Conservation (phyloP, 768 basidiomycete species). For the Leccinum boreale region DNA sequence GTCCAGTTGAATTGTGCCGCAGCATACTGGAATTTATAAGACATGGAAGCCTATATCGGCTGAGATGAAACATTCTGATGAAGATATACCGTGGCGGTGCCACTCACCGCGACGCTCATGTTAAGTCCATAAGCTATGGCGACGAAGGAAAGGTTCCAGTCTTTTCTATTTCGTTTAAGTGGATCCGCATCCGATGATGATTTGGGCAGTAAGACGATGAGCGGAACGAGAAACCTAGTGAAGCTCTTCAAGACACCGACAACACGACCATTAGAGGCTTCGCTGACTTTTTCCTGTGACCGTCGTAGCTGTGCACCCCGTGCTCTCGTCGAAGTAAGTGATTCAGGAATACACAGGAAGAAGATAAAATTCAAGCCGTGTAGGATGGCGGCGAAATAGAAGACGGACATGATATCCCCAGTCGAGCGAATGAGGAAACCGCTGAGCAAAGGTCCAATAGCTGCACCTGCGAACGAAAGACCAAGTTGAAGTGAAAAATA, state of each 20-base stretch:
- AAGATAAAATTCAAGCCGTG: constrained; percentile 50
- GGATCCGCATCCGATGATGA: constrained; percentile 32
- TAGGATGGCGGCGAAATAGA: constrained; percentile 58
- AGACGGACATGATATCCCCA: constrained; percentile 56
- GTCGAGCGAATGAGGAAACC: constrained; percentile 59
- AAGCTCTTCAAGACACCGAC: constrained; percentile 35
- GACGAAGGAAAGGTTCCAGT: constrained; percentile 66
- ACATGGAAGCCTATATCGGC: constrained; percentile 47
- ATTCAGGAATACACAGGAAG: constrained; percentile 71
- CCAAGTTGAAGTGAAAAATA: constrained; percentile 66
- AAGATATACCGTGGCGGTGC: neutral
- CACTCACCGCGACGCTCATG: constrained; percentile 45
- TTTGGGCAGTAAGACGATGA: constrained; percentile 59
- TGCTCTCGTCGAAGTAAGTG: constrained; percentile 53
- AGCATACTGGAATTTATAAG: constrained; percentile 65
- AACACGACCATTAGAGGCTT: neutral
- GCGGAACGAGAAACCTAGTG: constrained; percentile 67
- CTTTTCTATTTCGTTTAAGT: constrained; percentile 40
- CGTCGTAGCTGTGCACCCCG: constrained; percentile 18
- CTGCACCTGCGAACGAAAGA: constrained; percentile 69
- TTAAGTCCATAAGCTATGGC: constrained; percentile 50
- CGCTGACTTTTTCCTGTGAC: constrained; percentile 10
- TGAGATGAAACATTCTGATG: neutral
- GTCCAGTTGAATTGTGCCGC: constrained; percentile 61
- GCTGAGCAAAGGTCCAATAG: constrained; percentile 73